Conservation (phyloP, 108 stramenopile genomes). For the Chaetoceros tenuissimus region DNA sequence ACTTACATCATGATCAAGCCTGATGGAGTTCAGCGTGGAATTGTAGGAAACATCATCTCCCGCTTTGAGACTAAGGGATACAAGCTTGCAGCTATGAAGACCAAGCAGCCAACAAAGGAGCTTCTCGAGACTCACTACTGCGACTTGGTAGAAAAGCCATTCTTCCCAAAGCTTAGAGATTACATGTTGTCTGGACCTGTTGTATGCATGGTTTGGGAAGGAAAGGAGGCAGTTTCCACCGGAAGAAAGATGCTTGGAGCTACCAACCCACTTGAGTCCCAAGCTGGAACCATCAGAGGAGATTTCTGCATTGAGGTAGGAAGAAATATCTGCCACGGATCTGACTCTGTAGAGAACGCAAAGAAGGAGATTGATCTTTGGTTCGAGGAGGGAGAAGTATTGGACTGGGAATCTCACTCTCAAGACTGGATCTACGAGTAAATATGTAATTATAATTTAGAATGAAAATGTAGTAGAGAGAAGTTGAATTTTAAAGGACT, state of each 20-base stretch:
- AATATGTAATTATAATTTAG: constrained; percentile 6
- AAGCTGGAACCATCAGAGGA: constrained; percentile 90
- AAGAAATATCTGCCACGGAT: constrained; percentile 84
- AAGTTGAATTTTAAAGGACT: too few species aligned
- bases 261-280: constrained; percentile 86
- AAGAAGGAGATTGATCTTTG: constrained; percentile 89
- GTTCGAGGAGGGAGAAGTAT: constrained; percentile 80
- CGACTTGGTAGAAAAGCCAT: constrained; percentile 86
- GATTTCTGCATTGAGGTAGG: constrained; percentile 81
- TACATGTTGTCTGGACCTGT: constrained; percentile 81
- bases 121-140: constrained; percentile 85
- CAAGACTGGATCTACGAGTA: constrained; percentile 88
- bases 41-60: constrained; percentile 83
- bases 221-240: constrained; percentile 81
- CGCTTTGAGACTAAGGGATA: constrained; percentile 92
- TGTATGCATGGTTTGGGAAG: constrained; percentile 93
- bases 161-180: constrained; percentile 88
- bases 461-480: not conserved
- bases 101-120: constrained; percentile 68
- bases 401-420: constrained; percentile 65
- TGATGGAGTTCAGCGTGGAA: constrained; percentile 84
- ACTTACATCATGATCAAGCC: constrained; percentile 89
- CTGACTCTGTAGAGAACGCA: constrained; percentile 89
- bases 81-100: constrained; percentile 92
- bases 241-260: constrained; percentile 94